phyloP scores from a whole-genome alignment of 495 filamentous ascomycete genomes.

The Penicillium malachiteum region DNA sequence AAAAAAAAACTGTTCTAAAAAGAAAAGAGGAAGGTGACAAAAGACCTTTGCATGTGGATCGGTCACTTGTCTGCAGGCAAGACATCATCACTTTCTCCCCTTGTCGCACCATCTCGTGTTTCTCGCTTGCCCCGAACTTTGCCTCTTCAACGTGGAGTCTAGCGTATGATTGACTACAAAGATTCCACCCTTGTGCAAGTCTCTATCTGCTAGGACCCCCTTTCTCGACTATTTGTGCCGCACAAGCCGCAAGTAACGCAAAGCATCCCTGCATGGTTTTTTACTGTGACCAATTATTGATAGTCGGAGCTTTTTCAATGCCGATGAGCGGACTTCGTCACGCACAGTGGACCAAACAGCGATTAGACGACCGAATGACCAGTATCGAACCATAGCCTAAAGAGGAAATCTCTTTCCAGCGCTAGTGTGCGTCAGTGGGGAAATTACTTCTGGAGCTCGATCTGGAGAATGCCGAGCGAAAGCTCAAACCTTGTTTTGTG shows the following conservation, averaged over 20 bases:
- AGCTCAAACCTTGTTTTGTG: conserved; percentile 11
- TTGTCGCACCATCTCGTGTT: conserved; percentile 25
- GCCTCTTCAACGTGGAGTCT: conserved; percentile 2
- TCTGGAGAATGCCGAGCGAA: conserved; percentile 17
- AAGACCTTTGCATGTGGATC: conserved; percentile 16
- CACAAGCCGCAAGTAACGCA: conserved; percentile 6
- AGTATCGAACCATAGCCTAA: not conserved
- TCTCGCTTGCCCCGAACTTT: conserved; percentile 6
- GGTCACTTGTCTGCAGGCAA: not conserved
- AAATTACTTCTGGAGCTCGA: conserved; percentile 10
- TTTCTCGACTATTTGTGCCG: conserved; percentile 1
- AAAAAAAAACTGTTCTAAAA: not conserved
- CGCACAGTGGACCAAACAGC: not conserved
- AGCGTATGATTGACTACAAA: conserved; percentile 1
- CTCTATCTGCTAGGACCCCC: not conserved
- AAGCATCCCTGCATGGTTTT: conserved; percentile 1
- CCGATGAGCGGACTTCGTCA: not conserved
- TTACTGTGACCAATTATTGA: not conserved
- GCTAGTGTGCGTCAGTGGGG: conserved; percentile 9
- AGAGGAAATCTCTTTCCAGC: not conserved
- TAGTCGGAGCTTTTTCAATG: conserved; percentile 1
- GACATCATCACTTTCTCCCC: conserved; percentile 4
- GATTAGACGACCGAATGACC: not conserved
- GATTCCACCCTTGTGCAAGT: conserved; percentile 5
- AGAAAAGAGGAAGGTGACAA: not conserved